Evolutionary conservation across 148 eudicot species (phyloP).

Genomic region (Vaccinium vitisidaea): DNA sequence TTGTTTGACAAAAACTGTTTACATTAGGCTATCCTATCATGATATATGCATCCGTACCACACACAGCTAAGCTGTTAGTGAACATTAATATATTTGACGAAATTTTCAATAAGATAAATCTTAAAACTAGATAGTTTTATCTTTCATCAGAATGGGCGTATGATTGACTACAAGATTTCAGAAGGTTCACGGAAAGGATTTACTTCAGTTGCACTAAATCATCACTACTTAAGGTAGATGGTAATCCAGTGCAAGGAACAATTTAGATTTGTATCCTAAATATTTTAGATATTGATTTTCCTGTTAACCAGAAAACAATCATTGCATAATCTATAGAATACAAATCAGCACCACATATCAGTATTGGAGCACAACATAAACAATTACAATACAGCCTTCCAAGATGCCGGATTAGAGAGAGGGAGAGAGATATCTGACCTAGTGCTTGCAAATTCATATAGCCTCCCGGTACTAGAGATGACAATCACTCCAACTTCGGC

Average conservation of each 20-base stretch:
- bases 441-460: constrained; percentile 8
- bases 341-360: background rate
- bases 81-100: background rate
- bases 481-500: constrained; percentile 3
- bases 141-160: background rate
- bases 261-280: background rate
- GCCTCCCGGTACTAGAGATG: constrained; percentile 10
- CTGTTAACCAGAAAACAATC: background rate
- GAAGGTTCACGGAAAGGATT: background rate
- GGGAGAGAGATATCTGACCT: background rate
- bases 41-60: background rate
- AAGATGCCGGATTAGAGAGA: background rate
- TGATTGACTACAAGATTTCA: background rate
- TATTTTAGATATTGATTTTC: background rate
- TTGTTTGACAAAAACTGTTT: background rate
- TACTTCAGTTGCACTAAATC: background rate
- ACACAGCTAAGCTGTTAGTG: background rate
- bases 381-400: background rate
- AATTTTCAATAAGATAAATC: background rate
- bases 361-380: background rate
- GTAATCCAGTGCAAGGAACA: background rate
- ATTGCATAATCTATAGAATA: background rate
- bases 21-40: background rate
- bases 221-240: background rate
- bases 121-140: background rate